A percentile compares a stretch with the other conserved stretches of the same genome.
Evolutionary conservation across 2,329 filamentous ascomycete genomes (phyloP).

Genomic region (Arthrobotrys sinensis): DNA sequence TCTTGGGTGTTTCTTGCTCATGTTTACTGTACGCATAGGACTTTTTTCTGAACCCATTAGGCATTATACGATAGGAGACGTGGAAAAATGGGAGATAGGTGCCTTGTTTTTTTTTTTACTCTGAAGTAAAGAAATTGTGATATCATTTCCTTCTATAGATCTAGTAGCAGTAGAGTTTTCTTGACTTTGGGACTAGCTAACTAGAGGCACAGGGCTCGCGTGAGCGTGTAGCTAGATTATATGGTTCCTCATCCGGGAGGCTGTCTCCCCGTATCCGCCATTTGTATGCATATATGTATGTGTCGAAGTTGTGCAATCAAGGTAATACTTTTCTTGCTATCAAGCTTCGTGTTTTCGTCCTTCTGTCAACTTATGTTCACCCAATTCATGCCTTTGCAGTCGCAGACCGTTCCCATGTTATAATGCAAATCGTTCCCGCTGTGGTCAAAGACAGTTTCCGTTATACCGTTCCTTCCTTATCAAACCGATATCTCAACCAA

Average conservation of each 20-base stretch:
- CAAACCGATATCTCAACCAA: background rate
- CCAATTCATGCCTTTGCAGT: background rate
- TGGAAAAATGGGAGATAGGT: background rate
- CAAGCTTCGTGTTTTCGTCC: background rate
- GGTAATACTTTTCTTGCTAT: background rate
- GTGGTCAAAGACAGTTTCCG: background rate
- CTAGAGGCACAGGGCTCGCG: slow-evolving; percentile 1
- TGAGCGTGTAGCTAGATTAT: slow-evolving; percentile 14
- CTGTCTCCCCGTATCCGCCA: background rate
- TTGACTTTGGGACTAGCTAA: slow-evolving; percentile 7
- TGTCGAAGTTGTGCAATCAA: slow-evolving; percentile 2
- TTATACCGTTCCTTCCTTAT: no score
- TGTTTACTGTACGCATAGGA: slow-evolving; percentile 15
- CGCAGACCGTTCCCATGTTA: background rate
- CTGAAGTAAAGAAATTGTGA: background rate
- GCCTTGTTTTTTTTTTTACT: background rate
- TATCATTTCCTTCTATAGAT: slow-evolving; percentile 20
- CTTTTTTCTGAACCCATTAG: background rate
- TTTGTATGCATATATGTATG: background rate
- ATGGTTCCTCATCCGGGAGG: background rate
- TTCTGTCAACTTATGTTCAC: background rate
- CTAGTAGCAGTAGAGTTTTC: slow-evolving; percentile 19
- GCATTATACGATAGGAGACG: background rate
- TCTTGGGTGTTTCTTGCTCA: background rate
- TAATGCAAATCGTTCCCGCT: slow-evolving; percentile 10